Conservation (phyloP, 1,284 basidiomycete species). For the Abortiporus biennis region DNA sequence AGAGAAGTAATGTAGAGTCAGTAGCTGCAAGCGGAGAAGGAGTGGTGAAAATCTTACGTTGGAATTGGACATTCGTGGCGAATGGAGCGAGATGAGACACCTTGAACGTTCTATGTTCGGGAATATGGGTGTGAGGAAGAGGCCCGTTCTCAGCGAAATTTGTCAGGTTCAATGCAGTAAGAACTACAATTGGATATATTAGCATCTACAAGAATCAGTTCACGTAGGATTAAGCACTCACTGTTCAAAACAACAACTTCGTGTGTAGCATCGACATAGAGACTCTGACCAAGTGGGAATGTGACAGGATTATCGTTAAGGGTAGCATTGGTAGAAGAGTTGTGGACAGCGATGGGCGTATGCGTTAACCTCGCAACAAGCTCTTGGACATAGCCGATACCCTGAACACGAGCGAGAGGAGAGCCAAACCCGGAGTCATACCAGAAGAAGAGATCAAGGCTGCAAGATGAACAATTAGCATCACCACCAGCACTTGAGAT, state of each 20-base stretch:
- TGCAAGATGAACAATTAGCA: slow-evolving; percentile 7
- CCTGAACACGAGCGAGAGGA: slow-evolving; percentile 73
- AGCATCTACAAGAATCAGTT: background rate
- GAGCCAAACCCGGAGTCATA: slow-evolving; percentile 76
- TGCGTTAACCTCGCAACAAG: slow-evolving; percentile 75
- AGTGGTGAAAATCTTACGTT: slow-evolving; percentile 40
- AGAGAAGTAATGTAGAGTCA: slow-evolving; percentile 3
- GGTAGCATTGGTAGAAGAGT: slow-evolving; percentile 78
- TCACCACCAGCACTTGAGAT: background rate
- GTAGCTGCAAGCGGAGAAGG: slow-evolving; percentile 2
- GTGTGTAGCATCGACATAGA: slow-evolving; percentile 86
- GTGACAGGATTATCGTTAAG: slow-evolving; percentile 62
- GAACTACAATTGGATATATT: slow-evolving; percentile 31
- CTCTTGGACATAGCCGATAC: slow-evolving; percentile 83
- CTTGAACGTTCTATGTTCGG: slow-evolving; percentile 51
- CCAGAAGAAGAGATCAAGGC: slow-evolving; percentile 36
- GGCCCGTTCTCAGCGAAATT: slow-evolving; percentile 63
- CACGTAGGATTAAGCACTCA: slow-evolving; percentile 25
- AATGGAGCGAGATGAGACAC: slow-evolving; percentile 71
- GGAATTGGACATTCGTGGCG: slow-evolving; percentile 72
- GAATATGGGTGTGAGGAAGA: slow-evolving; percentile 70
- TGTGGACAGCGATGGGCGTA: slow-evolving; percentile 60
- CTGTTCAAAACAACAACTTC: slow-evolving; percentile 80
- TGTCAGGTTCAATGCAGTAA: slow-evolving; percentile 73
- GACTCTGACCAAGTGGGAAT: slow-evolving; percentile 75